phyloP scores from a whole-genome alignment of 73 alveolate species.

The Breviolum minutum region DNA sequence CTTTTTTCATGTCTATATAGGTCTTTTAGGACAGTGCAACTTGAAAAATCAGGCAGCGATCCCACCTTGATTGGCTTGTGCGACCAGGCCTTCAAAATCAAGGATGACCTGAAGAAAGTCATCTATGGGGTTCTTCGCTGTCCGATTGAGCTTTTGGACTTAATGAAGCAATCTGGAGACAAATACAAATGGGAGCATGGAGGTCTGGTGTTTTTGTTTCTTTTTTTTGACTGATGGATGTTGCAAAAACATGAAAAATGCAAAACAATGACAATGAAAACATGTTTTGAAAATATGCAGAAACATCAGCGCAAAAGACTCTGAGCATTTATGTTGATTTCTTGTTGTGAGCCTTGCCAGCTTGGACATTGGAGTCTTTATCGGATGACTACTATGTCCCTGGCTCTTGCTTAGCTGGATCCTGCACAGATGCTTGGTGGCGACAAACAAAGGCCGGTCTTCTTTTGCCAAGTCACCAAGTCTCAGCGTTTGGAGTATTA shows the following conservation, averaged over 20 bases:
- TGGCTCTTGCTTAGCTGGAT: neutral
- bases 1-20: too few species aligned
- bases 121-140: conserved; percentile 13
- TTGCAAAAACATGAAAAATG: neutral
- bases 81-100: neutral
- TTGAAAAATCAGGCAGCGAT: too few species aligned
- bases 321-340: neutral
- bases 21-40: neutral
- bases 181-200: conserved; percentile 9
- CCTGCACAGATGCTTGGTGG: neutral
- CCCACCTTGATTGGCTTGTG: too few species aligned
- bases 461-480: neutral
- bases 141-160: neutral
- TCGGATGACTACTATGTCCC: conserved; percentile 24
- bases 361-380: neutral
- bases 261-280: neutral
- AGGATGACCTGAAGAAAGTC: neutral
- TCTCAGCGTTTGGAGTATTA: neutral
- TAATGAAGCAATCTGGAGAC: neutral
- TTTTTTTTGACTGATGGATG: neutral
- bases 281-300: neutral
- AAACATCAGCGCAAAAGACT: neutral
- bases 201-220: neutral
- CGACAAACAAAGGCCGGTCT: conserved; percentile 4
- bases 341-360: neutral